phyloP scores from a whole-genome alignment of 108 stramenopile genomes.

The Poteriospumella lacustris region DNA sequence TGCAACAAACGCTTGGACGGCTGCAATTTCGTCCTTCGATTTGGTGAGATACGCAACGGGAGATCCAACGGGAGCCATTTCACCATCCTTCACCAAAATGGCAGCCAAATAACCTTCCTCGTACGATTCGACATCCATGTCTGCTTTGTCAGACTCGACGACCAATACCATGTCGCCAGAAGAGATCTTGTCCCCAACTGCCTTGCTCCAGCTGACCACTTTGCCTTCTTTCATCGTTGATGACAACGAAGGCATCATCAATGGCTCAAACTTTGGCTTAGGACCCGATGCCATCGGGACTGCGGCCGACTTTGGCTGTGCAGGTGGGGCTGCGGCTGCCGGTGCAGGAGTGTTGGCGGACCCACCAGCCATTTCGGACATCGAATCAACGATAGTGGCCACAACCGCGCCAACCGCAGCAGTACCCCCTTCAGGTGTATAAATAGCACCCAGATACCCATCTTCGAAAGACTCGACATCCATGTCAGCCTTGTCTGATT shows the following conservation, averaged over 20 bases:
- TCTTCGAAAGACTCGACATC: slow-evolving; percentile 88
- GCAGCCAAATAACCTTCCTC: slow-evolving; percentile 84
- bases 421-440: slow-evolving; percentile 2
- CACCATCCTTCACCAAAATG: slow-evolving; percentile 82
- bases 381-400: neutral
- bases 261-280: neutral
- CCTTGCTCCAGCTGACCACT: slow-evolving; percentile 89
- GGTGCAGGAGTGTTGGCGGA: neutral
- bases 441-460: slow-evolving; percentile 28
- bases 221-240: slow-evolving; percentile 94
- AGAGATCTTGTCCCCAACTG: slow-evolving; percentile 76
- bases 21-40: slow-evolving; percentile 67
- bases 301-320: neutral
- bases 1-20: slow-evolving; percentile 57
- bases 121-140: slow-evolving; percentile 90
- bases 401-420: neutral
- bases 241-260: slow-evolving; percentile 88
- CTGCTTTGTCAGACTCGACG: slow-evolving; percentile 94
- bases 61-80: slow-evolving; percentile 75
- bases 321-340: slow-evolving; percentile 21
- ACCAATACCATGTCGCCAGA: slow-evolving; percentile 92
- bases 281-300: neutral
- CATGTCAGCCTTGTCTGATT: slow-evolving; percentile 97
- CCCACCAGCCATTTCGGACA: neutral
- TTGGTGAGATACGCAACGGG: slow-evolving; percentile 83